These are phyloP conservation scores for Tricholoma bakamatsutake DNA, from an alignment of 768 basidiomycete genomes.

Conservation along the genomic window DNA sequence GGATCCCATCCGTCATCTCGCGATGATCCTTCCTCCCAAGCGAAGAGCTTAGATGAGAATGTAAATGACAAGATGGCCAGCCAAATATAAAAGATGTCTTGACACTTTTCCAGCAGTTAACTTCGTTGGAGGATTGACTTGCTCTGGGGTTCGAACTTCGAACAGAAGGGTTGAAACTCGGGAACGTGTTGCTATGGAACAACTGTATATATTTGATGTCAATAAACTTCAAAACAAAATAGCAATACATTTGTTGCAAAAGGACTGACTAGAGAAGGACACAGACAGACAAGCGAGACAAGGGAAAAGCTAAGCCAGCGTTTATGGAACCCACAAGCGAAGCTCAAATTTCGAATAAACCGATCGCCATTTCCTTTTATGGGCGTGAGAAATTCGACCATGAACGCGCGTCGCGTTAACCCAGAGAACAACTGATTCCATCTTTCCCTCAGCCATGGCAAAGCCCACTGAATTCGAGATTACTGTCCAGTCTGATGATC, in stretches of 20 bases:
- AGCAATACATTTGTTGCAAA: not conserved
- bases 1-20: conserved; percentile 43
- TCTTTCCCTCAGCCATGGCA: conserved; percentile 37
- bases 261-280: too few relatives aligned
- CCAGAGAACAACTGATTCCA: conserved; percentile 7
- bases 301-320: too few relatives aligned
- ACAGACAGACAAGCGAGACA: too few relatives aligned
- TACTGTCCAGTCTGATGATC: conserved; percentile 66
- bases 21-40: not conserved
- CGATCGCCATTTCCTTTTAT: not conserved
- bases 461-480: conserved; percentile 55
- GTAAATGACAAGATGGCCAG: conserved; percentile 13
- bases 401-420: conserved; percentile 52
- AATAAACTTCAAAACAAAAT: not conserved
- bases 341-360: too few relatives aligned
- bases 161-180: not conserved
- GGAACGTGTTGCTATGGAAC: conserved; percentile 9
- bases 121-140: not conserved
- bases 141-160: not conserved
- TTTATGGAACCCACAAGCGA: too few relatives aligned
- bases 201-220: not conserved
- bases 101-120: conserved; percentile 12
- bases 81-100: conserved; percentile 6
- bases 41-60: not conserved
- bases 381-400: conserved; percentile 26